Evolutionary conservation across 495 filamentous ascomycete species (phyloP).

Genomic region (Penicillium paradoxum): DNA sequence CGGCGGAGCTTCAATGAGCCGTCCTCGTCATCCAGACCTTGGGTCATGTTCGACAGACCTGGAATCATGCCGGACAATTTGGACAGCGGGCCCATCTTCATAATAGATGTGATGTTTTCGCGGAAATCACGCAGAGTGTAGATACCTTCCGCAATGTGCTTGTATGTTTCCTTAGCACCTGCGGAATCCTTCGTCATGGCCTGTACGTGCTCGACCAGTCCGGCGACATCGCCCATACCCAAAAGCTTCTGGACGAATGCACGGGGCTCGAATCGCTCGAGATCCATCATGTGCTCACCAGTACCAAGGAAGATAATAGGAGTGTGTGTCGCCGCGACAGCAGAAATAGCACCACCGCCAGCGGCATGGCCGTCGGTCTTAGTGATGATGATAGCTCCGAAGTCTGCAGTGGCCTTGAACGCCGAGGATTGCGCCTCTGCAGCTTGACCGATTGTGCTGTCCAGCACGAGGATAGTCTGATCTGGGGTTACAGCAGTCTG

Average conservation of each 20-base stretch:
- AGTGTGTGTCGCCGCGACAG: constrained; percentile 92
- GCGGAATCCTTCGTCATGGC: constrained; percentile 80
- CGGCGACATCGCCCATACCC: constrained; percentile 96
- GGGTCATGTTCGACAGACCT: constrained; percentile 85
- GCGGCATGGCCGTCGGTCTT: constrained; percentile 96
- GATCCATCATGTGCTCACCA: constrained; percentile 92
- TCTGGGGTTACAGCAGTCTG: constrained; percentile 86
- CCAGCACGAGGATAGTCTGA: constrained; percentile 97
- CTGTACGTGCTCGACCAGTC: constrained; percentile 94
- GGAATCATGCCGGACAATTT: constrained; percentile 99
- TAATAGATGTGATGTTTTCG: constrained; percentile 94
- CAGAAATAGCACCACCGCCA: constrained; percentile 96
- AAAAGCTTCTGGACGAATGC: constrained; percentile 87
- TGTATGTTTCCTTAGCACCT: constrained; percentile 91
- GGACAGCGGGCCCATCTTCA: constrained; percentile 98
- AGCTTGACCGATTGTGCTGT: constrained; percentile 92
- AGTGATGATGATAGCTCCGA: constrained; percentile 97
- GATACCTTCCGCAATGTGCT: constrained; percentile 93
- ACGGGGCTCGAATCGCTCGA: constrained; percentile 87
- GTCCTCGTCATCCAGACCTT: constrained; percentile 94
- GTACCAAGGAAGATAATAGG: constrained; percentile 98
- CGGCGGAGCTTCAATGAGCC: constrained; percentile 86
- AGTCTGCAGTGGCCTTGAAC: constrained; percentile 97
- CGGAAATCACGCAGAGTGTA: constrained; percentile 94
- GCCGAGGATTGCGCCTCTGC: constrained; percentile 92